Conservation (phyloP, 345 rosid genomes). For the Populus davidiana region DNA sequence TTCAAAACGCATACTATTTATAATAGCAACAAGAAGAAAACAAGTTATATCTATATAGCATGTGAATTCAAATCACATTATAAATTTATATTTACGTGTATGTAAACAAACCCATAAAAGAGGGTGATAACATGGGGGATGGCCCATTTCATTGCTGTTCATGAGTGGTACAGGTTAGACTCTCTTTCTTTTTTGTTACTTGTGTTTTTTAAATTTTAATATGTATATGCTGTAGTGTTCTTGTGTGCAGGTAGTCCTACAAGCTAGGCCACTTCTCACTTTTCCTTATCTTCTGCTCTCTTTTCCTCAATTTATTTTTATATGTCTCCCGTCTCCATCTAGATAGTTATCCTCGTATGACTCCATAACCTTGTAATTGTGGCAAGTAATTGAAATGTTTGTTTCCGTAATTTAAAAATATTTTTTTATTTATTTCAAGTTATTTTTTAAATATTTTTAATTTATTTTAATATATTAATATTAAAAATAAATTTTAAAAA, state of each 20-base stretch:
- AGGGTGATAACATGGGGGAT: slow-evolving; percentile 5
- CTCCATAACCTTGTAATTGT: slow-evolving; percentile 25
- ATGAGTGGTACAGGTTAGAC: slow-evolving; percentile 26
- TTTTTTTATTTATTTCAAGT: no score
- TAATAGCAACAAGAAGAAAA: no score
- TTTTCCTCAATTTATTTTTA: not conserved
- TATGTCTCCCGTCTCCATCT: not conserved
- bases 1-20: no score
- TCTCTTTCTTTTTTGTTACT: not conserved
- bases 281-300: slow-evolving; percentile 9
- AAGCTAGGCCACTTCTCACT: not conserved
- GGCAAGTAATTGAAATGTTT: slow-evolving; percentile 15
- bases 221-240: not conserved
- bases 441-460: no score
- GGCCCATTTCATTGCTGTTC: slow-evolving; percentile 15
- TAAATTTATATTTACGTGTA: not conserved
- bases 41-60: no score
- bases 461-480: no score
- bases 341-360: slow-evolving; percentile 6
- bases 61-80: no score
- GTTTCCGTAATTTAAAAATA: no score
- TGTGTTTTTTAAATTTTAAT: not conserved
- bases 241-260: slow-evolving; percentile 1
- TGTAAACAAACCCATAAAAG: not conserved
- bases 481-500: no score